Percentiles rank a stretch among this genome's conserved stretches.
phyloP scores from a whole-genome alignment of 2,329 filamentous ascomycete species.

The Arthrinium puccinioides region DNA sequence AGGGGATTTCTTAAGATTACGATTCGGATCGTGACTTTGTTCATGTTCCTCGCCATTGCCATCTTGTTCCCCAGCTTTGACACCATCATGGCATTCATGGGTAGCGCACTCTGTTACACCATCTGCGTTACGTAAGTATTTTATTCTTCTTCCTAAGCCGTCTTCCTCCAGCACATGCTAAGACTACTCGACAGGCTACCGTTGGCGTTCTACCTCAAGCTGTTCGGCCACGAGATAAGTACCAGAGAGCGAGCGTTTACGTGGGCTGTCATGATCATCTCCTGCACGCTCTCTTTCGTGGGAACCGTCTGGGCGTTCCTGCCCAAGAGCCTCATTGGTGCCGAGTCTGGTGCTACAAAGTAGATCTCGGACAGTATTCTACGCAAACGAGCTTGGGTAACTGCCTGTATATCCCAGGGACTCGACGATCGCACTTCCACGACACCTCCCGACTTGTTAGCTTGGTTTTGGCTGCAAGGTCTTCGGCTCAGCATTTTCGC shows the following conservation, averaged over 20 bases:
- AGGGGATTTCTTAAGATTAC: slow-evolving; percentile 50
- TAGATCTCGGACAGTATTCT: too few relatives aligned
- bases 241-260: slow-evolving; percentile 56
- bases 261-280: slow-evolving; percentile 63
- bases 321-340: slow-evolving; percentile 66
- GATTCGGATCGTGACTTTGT: slow-evolving; percentile 58
- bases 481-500: too few relatives aligned
- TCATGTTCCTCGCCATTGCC: slow-evolving; percentile 71
- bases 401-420: too few relatives aligned
- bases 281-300: slow-evolving; percentile 60
- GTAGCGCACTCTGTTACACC: slow-evolving; percentile 82
- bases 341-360: slow-evolving; percentile 23
- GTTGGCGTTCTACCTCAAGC: slow-evolving; percentile 80
- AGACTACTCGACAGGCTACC: slow-evolving; percentile 53
- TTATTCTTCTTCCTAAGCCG: too few relatives aligned
- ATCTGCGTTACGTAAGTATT: slow-evolving; percentile 79
- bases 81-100: slow-evolving; percentile 85
- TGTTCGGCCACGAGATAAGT: slow-evolving; percentile 70
- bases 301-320: slow-evolving; percentile 87
- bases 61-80: slow-evolving; percentile 70
- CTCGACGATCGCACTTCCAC: too few relatives aligned
- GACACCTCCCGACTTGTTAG: too few relatives aligned
- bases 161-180: slow-evolving; percentile 1
- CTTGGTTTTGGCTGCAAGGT: too few relatives aligned
- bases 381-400: too few relatives aligned